A percentile compares a stretch with the other conserved stretches of the same genome.
phyloP scores from a whole-genome alignment of 257 asterid genomes.

The Penstemon davidsonii region DNA sequence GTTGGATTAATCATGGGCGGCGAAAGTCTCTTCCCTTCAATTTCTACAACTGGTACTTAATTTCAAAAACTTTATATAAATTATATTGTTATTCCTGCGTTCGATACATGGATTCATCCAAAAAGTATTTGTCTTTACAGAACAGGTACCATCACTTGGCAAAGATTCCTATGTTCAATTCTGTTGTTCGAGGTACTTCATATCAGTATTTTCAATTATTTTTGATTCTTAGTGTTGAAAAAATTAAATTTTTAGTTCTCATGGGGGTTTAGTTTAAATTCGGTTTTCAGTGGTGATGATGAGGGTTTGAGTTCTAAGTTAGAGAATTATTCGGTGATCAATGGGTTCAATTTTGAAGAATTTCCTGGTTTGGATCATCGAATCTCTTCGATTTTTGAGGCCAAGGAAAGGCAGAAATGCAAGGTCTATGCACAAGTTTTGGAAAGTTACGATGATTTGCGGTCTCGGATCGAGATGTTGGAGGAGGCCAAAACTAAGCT shows the following conservation, averaged over 20 bases:
- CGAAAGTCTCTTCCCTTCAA: conserved; percentile 24
- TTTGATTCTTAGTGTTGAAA: background rate
- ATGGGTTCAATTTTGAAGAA: conserved; percentile 27
- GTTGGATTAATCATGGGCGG: conserved; percentile 56
- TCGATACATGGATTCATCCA: background rate
- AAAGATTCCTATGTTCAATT: conserved; percentile 26
- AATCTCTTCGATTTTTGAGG: conserved; percentile 32
- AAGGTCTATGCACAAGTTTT: conserved; percentile 44
- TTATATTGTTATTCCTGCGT: background rate
- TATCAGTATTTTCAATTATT: background rate
- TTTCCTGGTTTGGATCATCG: conserved; percentile 22
- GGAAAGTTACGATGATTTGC: conserved; percentile 47
- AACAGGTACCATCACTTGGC: conserved; percentile 34
- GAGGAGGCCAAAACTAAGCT: conserved; percentile 49
- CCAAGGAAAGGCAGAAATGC: conserved; percentile 41
- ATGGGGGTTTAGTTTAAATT: conserved; percentile 3
- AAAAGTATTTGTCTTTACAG: conserved; percentile 35
- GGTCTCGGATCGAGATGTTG: conserved; percentile 34
- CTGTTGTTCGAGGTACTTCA: conserved; percentile 38
- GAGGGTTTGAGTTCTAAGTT: conserved; percentile 28
- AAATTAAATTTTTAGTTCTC: background rate
- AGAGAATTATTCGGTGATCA: conserved; percentile 29
- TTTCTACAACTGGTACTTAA: conserved; percentile 40
- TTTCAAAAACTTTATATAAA: background rate
- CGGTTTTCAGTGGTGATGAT: conserved; percentile 33